Base-by-base conservation (phyloP, 495 filamentous ascomycete genomes). In the Hyaloscypha hepaticicola region DNA sequence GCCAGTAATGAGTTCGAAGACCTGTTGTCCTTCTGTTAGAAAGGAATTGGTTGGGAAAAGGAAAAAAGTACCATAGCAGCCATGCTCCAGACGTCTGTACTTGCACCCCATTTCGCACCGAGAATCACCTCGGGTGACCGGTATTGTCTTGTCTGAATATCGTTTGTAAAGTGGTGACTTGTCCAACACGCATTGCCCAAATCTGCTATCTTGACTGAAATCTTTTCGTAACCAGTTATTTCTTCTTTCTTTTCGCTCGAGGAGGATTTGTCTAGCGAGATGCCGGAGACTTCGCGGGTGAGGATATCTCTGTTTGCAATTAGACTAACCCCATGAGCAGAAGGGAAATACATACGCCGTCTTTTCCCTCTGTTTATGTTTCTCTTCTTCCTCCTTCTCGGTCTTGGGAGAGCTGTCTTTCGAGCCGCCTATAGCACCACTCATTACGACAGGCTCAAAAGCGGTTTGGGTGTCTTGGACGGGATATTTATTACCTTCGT, bases 61-160 rank as follows among this genome's bases (percentile, higher is more conserved):
- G 53, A 22, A 58, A 83, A 59, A 19, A 14, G 38, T 81, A 98
- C 96, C 95, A 99, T 99, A 69, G 90, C 90, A 25, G 96, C 92
- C 95, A 99, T 99, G 77, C 96, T 98, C 95, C 95, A 99, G 21
- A 99, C 89, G 74, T 99, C 95, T 1, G 95, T 98, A 72, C 95
- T 98, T 4, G 95, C 95, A 58, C 95, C 95, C 95, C 95, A 99
- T 78, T 97, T 98, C 1, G 93, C 87, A 49, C 95, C 95, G 21
- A 99, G 78, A 51, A 99, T 98, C 28, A 99, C 95, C 75, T 99
- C 95, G 2, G 95, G 95, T 0, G 95, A 98, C 24, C 95, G 85
- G 76, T 99, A 99, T 76, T 99, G 95, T 70, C 95, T 85, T 8
- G 95, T 99, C 71, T 99, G 95, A 66, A 99, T 99, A 72, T 99